phyloP scores from a whole-genome alignment of 495 filamentous ascomycete species.

The Neurospora tetraspora region DNA sequence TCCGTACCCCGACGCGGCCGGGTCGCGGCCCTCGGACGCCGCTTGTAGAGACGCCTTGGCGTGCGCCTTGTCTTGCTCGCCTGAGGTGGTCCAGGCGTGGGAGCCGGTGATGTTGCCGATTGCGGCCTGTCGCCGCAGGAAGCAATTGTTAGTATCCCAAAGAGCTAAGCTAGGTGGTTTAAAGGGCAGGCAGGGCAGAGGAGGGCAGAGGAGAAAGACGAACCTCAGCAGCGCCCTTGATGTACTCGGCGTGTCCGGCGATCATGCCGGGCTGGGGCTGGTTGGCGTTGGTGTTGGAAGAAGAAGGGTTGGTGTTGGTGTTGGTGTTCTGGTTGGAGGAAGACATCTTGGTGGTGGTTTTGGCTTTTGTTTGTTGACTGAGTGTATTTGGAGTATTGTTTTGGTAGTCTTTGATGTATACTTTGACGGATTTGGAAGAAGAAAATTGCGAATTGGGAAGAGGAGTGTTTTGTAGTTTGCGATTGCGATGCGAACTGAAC shows the following conservation, averaged over 20 bases:
- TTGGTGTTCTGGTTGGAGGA: conserved; percentile 8
- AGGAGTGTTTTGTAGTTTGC: background rate
- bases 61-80: conserved; percentile 37
- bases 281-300: background rate
- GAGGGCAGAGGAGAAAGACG: background rate
- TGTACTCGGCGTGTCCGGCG: conserved; percentile 34
- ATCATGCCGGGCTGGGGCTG: conserved; percentile 28
- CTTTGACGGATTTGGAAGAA: background rate
- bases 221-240: conserved; percentile 40
- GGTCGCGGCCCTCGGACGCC: conserved; percentile 30
- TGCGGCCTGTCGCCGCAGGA: background rate
- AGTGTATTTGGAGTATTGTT: background rate
- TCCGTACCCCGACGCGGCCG: conserved; percentile 30
- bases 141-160: background rate
- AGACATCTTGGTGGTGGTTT: conserved; percentile 4
- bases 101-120: conserved; percentile 34
- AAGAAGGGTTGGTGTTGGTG: conserved; percentile 5
- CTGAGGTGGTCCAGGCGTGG: conserved; percentile 32
- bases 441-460: background rate
- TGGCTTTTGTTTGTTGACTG: background rate
- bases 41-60: conserved; percentile 31
- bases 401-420: background rate
- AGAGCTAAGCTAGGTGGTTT: background rate
- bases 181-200: no score
- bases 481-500: background rate